Percentiles rank a stretch among this genome's conserved stretches.
Evolutionary conservation across 345 rosid genomes (phyloP).

Genomic region (Moricandia moricandioides): DNA sequence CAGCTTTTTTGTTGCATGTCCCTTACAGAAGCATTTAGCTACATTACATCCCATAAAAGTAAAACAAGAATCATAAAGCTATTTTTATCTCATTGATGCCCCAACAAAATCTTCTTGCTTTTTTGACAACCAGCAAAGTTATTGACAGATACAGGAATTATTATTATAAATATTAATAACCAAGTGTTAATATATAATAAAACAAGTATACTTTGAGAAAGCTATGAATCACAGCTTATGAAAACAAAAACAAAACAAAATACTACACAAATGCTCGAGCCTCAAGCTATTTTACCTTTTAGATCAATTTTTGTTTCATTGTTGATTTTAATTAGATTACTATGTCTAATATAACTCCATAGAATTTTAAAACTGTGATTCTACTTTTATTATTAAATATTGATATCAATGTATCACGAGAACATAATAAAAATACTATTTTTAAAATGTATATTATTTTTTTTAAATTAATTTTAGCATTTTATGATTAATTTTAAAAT

Average conservation of each 20-base stretch:
- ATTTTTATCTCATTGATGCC: background rate
- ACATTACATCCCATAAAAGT: background rate
- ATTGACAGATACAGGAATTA: background rate
- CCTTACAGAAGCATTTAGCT: background rate
- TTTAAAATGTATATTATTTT: too few species aligned
- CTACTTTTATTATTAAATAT: background rate
- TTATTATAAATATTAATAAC: background rate
- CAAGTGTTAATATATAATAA: too few species aligned
- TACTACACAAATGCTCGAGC: background rate
- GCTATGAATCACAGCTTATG: background rate
- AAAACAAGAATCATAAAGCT: background rate
- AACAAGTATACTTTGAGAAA: background rate
- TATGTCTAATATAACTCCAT: background rate
- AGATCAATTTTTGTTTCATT: background rate
- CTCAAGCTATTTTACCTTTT: background rate
- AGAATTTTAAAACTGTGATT: background rate
- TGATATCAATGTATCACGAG: background rate
- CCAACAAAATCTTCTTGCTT: background rate
- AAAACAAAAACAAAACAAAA: background rate
- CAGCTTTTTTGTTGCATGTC: background rate
- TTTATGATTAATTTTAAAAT: background rate
- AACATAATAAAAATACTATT: background rate
- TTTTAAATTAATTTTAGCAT: background rate
- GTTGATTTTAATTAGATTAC: background rate
- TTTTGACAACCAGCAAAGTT: background rate